These are phyloP conservation scores for Calonectria honghensis DNA, from an alignment of 2,329 filamentous ascomycete genomes.

Conservation along the genomic window DNA sequence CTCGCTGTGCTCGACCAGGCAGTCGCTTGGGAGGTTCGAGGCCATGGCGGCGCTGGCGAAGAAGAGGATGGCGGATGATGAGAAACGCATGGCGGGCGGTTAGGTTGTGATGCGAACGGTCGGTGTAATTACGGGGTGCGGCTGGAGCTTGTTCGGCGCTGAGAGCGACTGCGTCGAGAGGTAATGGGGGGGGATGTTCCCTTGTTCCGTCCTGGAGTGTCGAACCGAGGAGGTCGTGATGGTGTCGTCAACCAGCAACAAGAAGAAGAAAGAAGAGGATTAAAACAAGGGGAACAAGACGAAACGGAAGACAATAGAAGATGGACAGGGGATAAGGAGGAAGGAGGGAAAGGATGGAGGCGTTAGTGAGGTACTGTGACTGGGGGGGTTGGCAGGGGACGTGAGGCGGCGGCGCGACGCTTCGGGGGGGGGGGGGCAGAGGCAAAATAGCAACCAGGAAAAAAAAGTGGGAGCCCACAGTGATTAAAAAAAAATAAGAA, in stretches of 20 bases:
- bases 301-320: constrained; percentile 32
- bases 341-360: constrained; percentile 50
- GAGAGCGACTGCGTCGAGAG: constrained; percentile 17
- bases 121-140: constrained; percentile 14
- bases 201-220: constrained; percentile 18
- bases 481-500: constrained; percentile 37
- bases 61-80: constrained; percentile 57
- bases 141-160: constrained; percentile 12
- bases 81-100: constrained; percentile 55
- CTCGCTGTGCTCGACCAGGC: constrained; percentile 62
- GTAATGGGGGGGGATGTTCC: constrained; percentile 22
- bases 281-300: constrained; percentile 36
- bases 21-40: constrained; percentile 59
- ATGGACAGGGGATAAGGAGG: constrained; percentile 43
- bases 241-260: constrained; percentile 25
- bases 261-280: constrained; percentile 33
- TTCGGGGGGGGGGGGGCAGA: constrained; percentile 1
- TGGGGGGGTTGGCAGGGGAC: constrained; percentile 28
- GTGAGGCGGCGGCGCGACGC: constrained; percentile 26
- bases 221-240: constrained; percentile 41
- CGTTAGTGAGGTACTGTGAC: constrained; percentile 30
- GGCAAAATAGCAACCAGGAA: constrained; percentile 16
- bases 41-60: constrained; percentile 59
- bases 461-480: constrained; percentile 34
- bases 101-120: constrained; percentile 15